Evolutionary conservation across 2,329 filamentous ascomycete genomes (phyloP).

Genomic region (Monilinia aucupariae): DNA sequence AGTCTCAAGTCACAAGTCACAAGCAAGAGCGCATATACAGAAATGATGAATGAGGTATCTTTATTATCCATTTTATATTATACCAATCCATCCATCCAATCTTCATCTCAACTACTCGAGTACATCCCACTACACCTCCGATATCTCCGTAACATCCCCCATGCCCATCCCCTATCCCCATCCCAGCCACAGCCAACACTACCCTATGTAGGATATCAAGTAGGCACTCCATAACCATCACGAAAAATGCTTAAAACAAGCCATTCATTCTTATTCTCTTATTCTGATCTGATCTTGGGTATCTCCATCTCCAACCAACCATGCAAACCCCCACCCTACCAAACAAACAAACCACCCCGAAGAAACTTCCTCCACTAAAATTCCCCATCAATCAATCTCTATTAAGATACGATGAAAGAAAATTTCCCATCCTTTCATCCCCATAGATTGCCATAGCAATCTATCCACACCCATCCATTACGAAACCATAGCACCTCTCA

Average conservation of each 20-base stretch:
- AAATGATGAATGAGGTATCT: constrained; percentile 9
- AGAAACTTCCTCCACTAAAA: constrained; percentile 1
- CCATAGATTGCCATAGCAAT: constrained; percentile 4
- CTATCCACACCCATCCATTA: constrained; percentile 9
- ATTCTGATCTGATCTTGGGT: constrained; percentile 18
- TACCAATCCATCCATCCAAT: constrained; percentile 3
- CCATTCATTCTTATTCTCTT: constrained; percentile 2
- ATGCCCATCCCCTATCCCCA: not conserved
- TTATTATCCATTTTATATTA: constrained; percentile 16
- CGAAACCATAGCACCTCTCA: not conserved
- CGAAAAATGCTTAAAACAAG: not conserved
- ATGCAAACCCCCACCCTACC: constrained; percentile 7
- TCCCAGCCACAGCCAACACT: not conserved
- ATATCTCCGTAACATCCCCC: not conserved
- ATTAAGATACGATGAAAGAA: constrained; percentile 1
- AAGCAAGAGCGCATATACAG: not conserved
- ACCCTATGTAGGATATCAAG: not conserved
- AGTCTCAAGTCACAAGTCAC: not conserved
- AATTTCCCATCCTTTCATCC: not conserved
- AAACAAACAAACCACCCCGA: constrained; percentile 13
- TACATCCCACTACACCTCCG: not conserved
- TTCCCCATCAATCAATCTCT: constrained; percentile 4
- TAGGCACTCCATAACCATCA: not conserved
- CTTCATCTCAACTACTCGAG: too few relatives aligned
- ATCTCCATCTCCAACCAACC: constrained; percentile 15